Evolutionary conservation across 345 rosid species (phyloP).

Genomic region (Rhodamnia argentea): DNA sequence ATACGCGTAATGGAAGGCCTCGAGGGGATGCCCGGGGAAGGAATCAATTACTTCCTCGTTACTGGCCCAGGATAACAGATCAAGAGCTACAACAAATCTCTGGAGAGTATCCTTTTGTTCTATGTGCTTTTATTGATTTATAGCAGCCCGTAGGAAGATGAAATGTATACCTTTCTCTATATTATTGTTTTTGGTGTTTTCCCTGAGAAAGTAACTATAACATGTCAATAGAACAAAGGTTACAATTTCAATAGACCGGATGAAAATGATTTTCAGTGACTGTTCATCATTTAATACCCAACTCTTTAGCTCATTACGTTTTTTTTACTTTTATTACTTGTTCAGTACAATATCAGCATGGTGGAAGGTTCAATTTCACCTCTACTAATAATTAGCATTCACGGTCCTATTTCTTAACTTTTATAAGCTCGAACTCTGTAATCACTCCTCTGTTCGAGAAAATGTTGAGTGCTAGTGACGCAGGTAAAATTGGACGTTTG

Average conservation of each 20-base stretch:
- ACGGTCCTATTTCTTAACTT: constrained; percentile 39
- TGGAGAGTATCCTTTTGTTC: constrained; percentile 79
- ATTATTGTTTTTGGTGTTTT: background rate
- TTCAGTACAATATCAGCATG: background rate
- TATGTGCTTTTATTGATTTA: constrained; percentile 3
- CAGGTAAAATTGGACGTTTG: constrained; percentile 82
- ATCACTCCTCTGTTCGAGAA: constrained; percentile 91
- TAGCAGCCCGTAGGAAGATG: background rate
- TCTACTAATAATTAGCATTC: background rate
- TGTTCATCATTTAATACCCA: background rate
- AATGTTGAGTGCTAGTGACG: constrained; percentile 93
- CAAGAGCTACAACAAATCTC: constrained; percentile 61
- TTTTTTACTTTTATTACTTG: background rate
- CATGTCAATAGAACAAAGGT: background rate
- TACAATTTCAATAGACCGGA: background rate
- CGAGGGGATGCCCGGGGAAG: constrained; percentile 58
- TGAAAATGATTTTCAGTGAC: background rate
- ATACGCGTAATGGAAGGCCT: constrained; percentile 44
- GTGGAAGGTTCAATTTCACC: background rate
- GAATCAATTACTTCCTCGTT: constrained; percentile 65
- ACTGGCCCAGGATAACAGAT: constrained; percentile 75
- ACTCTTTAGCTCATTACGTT: background rate
- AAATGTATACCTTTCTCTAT: background rate
- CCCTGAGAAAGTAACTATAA: background rate
- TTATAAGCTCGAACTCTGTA: constrained; percentile 59